Evolutionary conservation across 2,329 filamentous ascomycete species (phyloP).

Genomic region (Fusarium buharicum): DNA sequence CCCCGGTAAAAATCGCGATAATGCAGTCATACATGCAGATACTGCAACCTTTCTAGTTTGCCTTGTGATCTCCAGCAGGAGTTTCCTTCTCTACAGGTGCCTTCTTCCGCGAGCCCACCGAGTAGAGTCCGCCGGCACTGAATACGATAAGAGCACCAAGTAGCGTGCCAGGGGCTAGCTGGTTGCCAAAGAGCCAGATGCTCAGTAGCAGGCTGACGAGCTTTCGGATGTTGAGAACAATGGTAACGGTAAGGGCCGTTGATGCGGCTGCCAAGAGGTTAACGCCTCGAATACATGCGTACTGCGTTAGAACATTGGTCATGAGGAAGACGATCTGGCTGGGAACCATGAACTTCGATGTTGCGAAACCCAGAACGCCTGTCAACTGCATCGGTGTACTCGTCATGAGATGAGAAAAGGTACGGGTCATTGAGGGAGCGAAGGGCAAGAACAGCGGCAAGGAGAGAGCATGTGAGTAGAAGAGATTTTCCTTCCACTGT

Average conservation of each 20-base stretch:
- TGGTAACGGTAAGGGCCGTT: constrained; percentile 93
- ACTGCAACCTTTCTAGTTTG: constrained; percentile 22
- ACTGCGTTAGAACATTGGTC: constrained; percentile 88
- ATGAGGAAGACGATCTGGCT: constrained; percentile 76
- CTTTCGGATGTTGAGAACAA: constrained; percentile 95
- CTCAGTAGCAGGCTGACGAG: constrained; percentile 89
- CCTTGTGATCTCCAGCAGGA: constrained; percentile 25
- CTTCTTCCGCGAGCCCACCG: constrained; percentile 68
- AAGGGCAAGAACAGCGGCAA: constrained; percentile 81
- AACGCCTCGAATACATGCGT: constrained; percentile 94
- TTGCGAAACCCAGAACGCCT: constrained; percentile 29
- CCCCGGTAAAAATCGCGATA: background rate
- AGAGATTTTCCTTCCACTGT: constrained; percentile 94
- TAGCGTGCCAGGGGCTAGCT: constrained; percentile 78
- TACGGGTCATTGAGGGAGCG: constrained; percentile 69
- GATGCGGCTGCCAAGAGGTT: constrained; percentile 91
- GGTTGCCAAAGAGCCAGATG: constrained; percentile 94
- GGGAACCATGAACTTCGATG: constrained; percentile 57
- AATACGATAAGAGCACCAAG: constrained; percentile 88
- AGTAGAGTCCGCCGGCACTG: constrained; percentile 89
- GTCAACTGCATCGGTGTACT: constrained; percentile 66
- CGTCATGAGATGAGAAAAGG: constrained; percentile 70
- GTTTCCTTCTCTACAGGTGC: constrained; percentile 17
- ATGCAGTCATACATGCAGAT: constrained; percentile 2
- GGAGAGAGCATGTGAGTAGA: constrained; percentile 85